Evolutionary conservation across 352 stramenopile genomes (phyloP).

Genomic region (Pythium biforme): DNA sequence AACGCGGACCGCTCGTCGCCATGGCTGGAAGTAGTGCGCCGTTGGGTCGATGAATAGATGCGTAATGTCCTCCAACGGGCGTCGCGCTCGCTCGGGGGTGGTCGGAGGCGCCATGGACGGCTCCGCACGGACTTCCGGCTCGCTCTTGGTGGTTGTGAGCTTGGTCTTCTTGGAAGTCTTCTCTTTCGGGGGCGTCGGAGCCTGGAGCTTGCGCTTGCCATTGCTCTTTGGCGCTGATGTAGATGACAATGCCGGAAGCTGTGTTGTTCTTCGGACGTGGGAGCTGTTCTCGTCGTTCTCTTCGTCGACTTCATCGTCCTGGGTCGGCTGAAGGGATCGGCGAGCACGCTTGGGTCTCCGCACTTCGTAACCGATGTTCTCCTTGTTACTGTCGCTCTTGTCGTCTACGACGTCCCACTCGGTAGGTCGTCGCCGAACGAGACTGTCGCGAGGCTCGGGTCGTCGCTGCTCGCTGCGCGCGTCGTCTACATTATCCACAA

Average conservation of each 20-base stretch:
- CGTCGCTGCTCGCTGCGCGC: neutral
- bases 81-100: conserved; percentile 29
- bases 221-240: conserved; percentile 8
- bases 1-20: conserved; percentile 4
- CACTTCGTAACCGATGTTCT: conserved; percentile 66
- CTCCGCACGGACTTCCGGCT: conserved; percentile 13
- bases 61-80: conserved; percentile 64
- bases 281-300: neutral
- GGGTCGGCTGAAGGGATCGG: neutral
- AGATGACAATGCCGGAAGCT: neutral
- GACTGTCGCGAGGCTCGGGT: conserved; percentile 3
- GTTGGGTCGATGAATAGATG: conserved; percentile 51
- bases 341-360: conserved; percentile 29
- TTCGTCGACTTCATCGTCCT: neutral
- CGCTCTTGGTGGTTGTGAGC: neutral
- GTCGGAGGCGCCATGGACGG: neutral
- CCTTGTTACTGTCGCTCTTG: conserved; percentile 58
- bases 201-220: conserved; percentile 21
- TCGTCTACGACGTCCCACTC: conserved; percentile 27
- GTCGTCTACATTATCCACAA: conserved; percentile 10
- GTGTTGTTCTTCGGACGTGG: neutral
- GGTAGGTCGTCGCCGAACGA: conserved; percentile 9
- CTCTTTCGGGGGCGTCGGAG: conserved; percentile 5
- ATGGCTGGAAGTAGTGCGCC: conserved; percentile 19
- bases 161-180: conserved; percentile 15